phyloP scores from a whole-genome alignment of 345 rosid genomes.

The Schrenkiella parvula region DNA sequence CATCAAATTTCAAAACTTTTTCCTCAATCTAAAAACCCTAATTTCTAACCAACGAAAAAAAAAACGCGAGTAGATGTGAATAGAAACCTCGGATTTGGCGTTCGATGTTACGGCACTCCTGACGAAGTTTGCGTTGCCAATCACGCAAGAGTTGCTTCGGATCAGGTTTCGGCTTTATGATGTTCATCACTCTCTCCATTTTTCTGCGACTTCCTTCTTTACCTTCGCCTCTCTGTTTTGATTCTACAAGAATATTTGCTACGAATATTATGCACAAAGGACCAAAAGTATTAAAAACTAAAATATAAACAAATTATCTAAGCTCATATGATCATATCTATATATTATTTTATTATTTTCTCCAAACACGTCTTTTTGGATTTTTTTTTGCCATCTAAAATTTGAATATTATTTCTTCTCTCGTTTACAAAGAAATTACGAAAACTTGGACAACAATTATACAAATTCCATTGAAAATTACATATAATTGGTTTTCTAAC shows the following conservation, averaged over 20 bases:
- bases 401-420: no score
- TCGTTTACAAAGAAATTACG: no score
- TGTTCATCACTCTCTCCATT: slow-evolving; percentile 82
- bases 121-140: slow-evolving; percentile 94
- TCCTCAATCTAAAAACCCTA: slow-evolving; percentile 9
- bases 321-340: no score
- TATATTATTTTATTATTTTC: no score
- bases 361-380: no score
- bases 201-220: not conserved
- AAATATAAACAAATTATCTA: not conserved
- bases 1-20: not conserved
- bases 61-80: not conserved
- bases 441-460: no score
- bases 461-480: no score
- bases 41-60: not conserved
- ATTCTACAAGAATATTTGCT: not conserved
- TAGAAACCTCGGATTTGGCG: slow-evolving; percentile 85
- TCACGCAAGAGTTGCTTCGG: slow-evolving; percentile 79
- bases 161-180: slow-evolving; percentile 76
- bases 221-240: not conserved
- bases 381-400: no score
- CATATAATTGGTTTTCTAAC: no score
- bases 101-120: slow-evolving; percentile 83
- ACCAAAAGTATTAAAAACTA: not conserved
- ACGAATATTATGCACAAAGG: not conserved